Base-by-base conservation (phyloP, 1,139 yeast genomes). In the Zygoascus meyerae region DNA sequence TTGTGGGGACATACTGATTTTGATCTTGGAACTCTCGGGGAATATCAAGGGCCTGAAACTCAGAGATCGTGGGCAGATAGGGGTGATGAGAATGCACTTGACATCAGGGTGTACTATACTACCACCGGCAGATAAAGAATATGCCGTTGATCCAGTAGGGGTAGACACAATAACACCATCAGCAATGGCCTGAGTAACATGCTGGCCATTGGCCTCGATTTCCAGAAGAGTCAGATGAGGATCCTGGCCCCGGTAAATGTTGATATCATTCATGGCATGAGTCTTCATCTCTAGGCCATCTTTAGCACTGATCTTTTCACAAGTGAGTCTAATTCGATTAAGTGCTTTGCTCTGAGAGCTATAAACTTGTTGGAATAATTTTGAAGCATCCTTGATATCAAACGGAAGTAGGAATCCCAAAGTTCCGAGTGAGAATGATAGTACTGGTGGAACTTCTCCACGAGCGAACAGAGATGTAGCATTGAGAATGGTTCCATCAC, bases 101-200 rank as follows among this genome's bases (percentile, higher is more conserved):
- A 90, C 95, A 44, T 81, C 69, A 0, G 97, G 97, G 55, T 90
- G 95, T 1, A 86, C 92, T 49, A 90, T 90, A 9, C 95, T 81
- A 1, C 97, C 97, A 7, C 97, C 97, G 1, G 95, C 79, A 26
- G 89, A 79, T 44, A 90, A 70, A 0, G 95, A 86, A 63, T 90
- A 90, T 0, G 97, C 97, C 0, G 97, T 90, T 7, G 95, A 86
- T 0, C 97, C 97, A 0, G 97, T 90, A 9, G 97, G 97, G 0
- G 97, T 85, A 8, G 94, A 75, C 44, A 87, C 72, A 7, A 83
- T 78, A 12, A 90, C 77, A 16, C 97, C 97, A 64, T 90, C 97
- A 0, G 95, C 95, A 0, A 90, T 85, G 7, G 96, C 89, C 46
- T 92, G 78, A 9, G 98, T 90, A 48, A 90, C 71, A 58, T 82